Evolutionary conservation across 2,329 filamentous ascomycete genomes (phyloP).

Genomic region (Alternaria angustiovoidea): DNA sequence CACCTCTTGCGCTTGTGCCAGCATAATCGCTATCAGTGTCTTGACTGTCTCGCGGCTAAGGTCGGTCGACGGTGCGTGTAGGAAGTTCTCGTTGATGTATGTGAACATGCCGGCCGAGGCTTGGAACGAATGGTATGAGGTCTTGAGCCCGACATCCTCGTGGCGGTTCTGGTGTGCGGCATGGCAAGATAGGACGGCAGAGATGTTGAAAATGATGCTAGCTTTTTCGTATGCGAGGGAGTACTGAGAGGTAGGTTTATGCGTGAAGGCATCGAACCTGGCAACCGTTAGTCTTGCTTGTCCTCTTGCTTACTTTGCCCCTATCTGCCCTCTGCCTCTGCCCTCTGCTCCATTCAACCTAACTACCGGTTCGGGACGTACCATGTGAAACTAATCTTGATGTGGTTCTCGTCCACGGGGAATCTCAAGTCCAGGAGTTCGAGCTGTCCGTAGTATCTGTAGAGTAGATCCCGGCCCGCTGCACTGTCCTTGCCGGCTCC

Average conservation of each 20-base stretch:
- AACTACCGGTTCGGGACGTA: slow-evolving; percentile 53
- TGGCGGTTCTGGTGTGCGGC: slow-evolving; percentile 90
- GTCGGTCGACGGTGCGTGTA: slow-evolving; percentile 96
- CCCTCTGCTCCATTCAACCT: neutral
- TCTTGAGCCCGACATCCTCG: slow-evolving; percentile 92
- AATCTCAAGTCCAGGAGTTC: slow-evolving; percentile 94
- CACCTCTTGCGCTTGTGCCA: slow-evolving; percentile 96
- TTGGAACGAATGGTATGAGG: slow-evolving; percentile 97
- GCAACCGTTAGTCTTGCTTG: slow-evolving; percentile 27
- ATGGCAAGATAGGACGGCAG: slow-evolving; percentile 94
- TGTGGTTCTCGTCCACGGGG: slow-evolving; percentile 97
- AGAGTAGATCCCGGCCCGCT: slow-evolving; percentile 89
- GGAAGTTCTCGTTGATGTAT: slow-evolving; percentile 99
- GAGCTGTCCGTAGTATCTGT: slow-evolving; percentile 96
- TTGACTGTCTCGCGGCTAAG: slow-evolving; percentile 95
- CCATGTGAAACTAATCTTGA: slow-evolving; percentile 99
- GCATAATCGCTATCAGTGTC: slow-evolving; percentile 87
- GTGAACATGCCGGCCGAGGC: slow-evolving; percentile 99
- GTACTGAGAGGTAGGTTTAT: slow-evolving; percentile 96
- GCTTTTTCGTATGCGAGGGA: slow-evolving; percentile 98
- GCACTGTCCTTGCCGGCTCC: slow-evolving; percentile 97
- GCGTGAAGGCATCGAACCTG: slow-evolving; percentile 99
- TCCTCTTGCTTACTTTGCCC: neutral
- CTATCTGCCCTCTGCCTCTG: neutral
- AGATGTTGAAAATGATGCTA: slow-evolving; percentile 99